Base-by-base conservation (phyloP, 176 grass and related monocot species). In the Musa schizocarpa region DNA sequence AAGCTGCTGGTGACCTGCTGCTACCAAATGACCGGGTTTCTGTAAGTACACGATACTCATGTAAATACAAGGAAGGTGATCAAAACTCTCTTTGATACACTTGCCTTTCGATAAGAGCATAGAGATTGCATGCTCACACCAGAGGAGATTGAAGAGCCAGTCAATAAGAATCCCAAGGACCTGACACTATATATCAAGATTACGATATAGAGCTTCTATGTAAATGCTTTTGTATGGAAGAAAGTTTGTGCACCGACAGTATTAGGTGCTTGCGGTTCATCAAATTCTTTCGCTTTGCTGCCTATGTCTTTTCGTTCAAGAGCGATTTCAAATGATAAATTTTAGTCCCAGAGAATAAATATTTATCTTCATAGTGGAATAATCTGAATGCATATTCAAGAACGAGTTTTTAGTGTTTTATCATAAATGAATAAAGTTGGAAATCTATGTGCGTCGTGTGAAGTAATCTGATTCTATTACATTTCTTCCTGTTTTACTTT, bases 1-100 rank as follows among this genome's bases (percentile, higher is more conserved):
- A 23, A 57, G 16, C 68, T 34, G 69, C 59, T 79, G 82, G 82
- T 84, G 63, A 74, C 26, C 12, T 53, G 34, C 34, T 34, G 65
- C 27, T 21, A 11, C 48, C 9, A 76, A 76, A 20, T 22, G 19
- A 63, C 50, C 61, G 16, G 9, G 16, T 57, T 13, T 54, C 9
- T 6, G 24, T 1, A 63, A 62, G 54, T 13, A 20, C 53, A 49
- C 74, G 11, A 76, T n/a, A n/a, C 62, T 76, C 62, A 22, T 34
- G 34, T 22, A 9, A 63, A 48, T 16, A 10, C 54, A 9, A 63
- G 54, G 26, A 26, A 27, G 7, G 17, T 9, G 3, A 25, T 67
- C 9, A 11, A 17, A 67, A 23, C 16, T 17, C 24, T 63, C 23
- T 13, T 17, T 43, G 34, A 9, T 11, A 11, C 17, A 26, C 11